Percentiles rank a stretch among this genome's conserved stretches.
phyloP scores from a whole-genome alignment of 1,139 yeast genomes.

The Entelexis paramagnoliae region DNA sequence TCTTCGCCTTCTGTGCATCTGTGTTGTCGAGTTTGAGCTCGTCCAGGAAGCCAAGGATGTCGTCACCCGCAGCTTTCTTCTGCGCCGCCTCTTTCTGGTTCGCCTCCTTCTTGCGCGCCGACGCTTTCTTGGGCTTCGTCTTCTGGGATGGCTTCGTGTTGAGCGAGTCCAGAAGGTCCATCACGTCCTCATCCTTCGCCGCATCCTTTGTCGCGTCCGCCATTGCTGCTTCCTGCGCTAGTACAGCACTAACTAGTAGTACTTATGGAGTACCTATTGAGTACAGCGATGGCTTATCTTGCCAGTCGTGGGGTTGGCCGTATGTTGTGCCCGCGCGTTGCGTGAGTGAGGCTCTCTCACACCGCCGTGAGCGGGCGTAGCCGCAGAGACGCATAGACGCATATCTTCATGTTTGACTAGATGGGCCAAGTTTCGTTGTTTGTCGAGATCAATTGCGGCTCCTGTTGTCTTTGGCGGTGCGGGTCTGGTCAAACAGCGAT shows the following conservation, averaged over 20 bases:
- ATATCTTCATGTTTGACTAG: too few species aligned
- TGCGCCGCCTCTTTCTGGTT: conserved; percentile 9
- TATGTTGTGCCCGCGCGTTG: too few species aligned
- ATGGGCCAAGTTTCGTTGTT: too few species aligned
- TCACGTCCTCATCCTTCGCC: conserved; percentile 51
- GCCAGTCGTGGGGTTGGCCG: too few species aligned
- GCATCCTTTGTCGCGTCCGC: conserved; percentile 4
- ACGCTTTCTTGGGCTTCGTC: conserved; percentile 24
- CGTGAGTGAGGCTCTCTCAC: too few species aligned
- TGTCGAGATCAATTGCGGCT: too few species aligned
- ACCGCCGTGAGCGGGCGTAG: too few species aligned
- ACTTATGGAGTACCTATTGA: too few species aligned
- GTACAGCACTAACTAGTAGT: too few species aligned
- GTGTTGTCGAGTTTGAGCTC: conserved; percentile 40
- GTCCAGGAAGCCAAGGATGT: conserved; percentile 71
- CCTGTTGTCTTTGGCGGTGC: too few species aligned
- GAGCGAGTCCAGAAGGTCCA: conserved; percentile 79
- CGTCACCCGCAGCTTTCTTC: conserved; percentile 25
- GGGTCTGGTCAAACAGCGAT: too few species aligned
- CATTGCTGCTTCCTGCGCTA: not conserved
- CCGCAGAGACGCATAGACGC: too few species aligned
- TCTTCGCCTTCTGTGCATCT: not conserved
- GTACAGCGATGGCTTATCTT: not conserved
- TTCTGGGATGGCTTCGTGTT: conserved; percentile 41
- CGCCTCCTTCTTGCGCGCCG: conserved; percentile 23